Conservation (phyloP, 2,329 filamentous ascomycete species). For the Trichophyton benhamiae region DNA sequence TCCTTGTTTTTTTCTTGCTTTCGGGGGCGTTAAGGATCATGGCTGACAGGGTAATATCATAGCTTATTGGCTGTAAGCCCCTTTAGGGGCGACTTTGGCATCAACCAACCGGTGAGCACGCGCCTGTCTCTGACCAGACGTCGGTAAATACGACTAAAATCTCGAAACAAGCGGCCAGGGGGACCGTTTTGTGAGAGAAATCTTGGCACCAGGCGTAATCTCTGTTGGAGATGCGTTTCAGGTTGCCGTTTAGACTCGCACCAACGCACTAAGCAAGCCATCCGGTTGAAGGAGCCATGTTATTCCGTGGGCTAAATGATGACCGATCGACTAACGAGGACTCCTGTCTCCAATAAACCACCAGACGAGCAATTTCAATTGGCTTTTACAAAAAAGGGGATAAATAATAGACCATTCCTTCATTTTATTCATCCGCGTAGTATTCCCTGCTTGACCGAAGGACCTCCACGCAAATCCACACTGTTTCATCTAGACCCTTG, state of each 20-base stretch:
- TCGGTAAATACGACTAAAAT: background rate
- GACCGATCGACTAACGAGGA: background rate
- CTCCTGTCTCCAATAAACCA: background rate
- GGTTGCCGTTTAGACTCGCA: background rate
- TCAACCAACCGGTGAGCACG: background rate
- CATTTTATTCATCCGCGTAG: background rate
- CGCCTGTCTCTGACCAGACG: background rate
- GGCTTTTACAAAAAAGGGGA: background rate
- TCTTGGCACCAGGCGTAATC: background rate
- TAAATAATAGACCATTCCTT: background rate
- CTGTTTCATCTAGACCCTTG: background rate
- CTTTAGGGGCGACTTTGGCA: background rate
- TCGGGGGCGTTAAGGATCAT: background rate
- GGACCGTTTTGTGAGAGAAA: background rate
- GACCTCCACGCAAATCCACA: background rate
- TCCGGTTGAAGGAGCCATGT: background rate
- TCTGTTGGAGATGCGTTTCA: constrained; percentile 3
- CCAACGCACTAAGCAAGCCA: background rate
- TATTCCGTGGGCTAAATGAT: background rate
- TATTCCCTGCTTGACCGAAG: background rate
- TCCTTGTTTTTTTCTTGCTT: background rate
- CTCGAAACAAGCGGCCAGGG: constrained; percentile 2
- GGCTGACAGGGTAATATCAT: background rate
- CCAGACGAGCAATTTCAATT: constrained; percentile 2
- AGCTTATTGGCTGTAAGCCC: background rate